Evolutionary conservation across 2,329 filamentous ascomycete species (phyloP).

Genomic region (Fusarium keratoplasticum): DNA sequence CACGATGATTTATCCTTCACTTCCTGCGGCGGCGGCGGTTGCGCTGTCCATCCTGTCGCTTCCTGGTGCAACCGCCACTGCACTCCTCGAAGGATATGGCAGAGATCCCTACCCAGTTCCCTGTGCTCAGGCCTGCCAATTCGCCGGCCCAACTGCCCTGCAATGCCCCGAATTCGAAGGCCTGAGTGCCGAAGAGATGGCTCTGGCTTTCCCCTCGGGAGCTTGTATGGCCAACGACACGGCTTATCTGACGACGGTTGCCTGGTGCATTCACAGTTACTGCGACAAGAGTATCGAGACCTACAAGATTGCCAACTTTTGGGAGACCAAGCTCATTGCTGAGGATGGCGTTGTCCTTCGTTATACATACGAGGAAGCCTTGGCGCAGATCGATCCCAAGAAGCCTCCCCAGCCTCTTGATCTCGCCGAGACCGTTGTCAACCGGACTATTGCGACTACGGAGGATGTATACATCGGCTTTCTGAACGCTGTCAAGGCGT

Average conservation of each 20-base stretch:
- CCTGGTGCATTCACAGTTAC: conserved; percentile 29
- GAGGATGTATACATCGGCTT: conserved; percentile 11
- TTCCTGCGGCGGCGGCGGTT: background rate
- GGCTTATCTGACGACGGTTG: conserved; percentile 34
- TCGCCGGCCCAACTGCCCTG: conserved; percentile 11
- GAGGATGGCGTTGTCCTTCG: background rate
- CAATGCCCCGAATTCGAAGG: conserved; percentile 38
- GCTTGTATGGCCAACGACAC: conserved; percentile 28
- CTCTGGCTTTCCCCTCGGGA: conserved; percentile 16
- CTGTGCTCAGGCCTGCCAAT: conserved; percentile 29
- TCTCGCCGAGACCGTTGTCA: background rate
- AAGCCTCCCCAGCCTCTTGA: conserved; percentile 4
- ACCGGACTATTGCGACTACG: conserved; percentile 26
- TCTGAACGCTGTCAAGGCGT: conserved; percentile 20
- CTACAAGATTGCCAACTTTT: conserved; percentile 29
- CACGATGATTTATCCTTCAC: background rate
- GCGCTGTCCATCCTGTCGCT: background rate
- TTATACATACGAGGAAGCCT: conserved; percentile 31
- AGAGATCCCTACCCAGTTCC: conserved; percentile 5
- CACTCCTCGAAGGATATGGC: conserved; percentile 37
- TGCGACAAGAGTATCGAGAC: conserved; percentile 8
- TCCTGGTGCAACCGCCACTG: background rate
- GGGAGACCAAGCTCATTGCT: conserved; percentile 27
- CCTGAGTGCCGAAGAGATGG: conserved; percentile 30
- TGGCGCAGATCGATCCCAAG: conserved; percentile 19